Percentiles rank a stretch among this genome's conserved stretches.
Conservation (phyloP, 371 early-diverging fungal species). For the Apophysomyces ossiformis region DNA sequence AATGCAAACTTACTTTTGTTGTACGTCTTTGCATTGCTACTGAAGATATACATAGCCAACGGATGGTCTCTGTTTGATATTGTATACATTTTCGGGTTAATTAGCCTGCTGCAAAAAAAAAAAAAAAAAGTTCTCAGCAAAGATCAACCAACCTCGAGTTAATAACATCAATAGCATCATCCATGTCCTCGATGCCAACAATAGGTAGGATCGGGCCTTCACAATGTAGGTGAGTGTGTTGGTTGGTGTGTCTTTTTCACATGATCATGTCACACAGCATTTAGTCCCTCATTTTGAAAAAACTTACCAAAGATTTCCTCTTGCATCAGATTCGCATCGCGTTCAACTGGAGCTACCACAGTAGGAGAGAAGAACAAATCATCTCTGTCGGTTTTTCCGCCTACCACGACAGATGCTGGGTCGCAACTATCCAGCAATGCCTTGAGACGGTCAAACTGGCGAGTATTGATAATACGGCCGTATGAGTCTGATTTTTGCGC, state of each 20-base stretch:
- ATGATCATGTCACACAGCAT: background rate
- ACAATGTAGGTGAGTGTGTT: background rate
- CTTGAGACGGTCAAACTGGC: slow-evolving; percentile 75
- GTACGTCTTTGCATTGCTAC: slow-evolving; percentile 42
- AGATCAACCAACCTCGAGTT: slow-evolving; percentile 28
- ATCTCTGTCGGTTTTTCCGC: slow-evolving; percentile 59
- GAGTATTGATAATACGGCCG: slow-evolving; percentile 70
- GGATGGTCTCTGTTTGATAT: slow-evolving; percentile 56
- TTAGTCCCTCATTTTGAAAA: background rate
- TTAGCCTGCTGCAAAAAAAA: too few relatives aligned
- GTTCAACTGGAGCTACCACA: slow-evolving; percentile 60
- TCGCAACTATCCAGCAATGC: slow-evolving; percentile 53
- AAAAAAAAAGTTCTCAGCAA: too few relatives aligned
- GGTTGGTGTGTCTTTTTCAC: background rate
- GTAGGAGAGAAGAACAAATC: slow-evolving; percentile 74
- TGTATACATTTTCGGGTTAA: background rate
- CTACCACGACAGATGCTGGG: slow-evolving; percentile 51
- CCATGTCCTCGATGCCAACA: slow-evolving; percentile 68
- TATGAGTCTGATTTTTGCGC: slow-evolving; percentile 57
- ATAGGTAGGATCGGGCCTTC: slow-evolving; percentile 76
- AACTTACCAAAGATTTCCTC: slow-evolving; percentile 73
- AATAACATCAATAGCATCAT: slow-evolving; percentile 71
- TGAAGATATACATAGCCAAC: slow-evolving; percentile 71
- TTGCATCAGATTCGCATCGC: slow-evolving; percentile 64
- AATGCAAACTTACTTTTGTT: slow-evolving; percentile 34